Percentiles rank a stretch among this genome's conserved stretches.
phyloP scores from a whole-genome alignment of 1,139 yeast genomes.

The Meyerozyma carpophila region DNA sequence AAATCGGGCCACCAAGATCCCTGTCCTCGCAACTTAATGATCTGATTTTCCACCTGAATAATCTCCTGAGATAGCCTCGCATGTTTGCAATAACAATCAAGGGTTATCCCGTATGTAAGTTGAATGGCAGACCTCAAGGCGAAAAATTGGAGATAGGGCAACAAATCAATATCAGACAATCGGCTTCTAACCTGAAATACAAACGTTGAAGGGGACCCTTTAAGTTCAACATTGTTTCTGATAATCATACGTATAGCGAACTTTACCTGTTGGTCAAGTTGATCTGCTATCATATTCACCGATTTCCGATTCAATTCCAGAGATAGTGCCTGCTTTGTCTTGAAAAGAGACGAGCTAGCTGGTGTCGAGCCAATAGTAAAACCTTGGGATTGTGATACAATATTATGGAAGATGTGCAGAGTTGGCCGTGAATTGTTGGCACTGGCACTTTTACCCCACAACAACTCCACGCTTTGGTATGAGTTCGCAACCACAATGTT shows the following conservation, averaged over 20 bases:
- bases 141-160: conserved; percentile 44
- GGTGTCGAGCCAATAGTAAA: conserved; percentile 80
- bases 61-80: conserved; percentile 46
- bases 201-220: conserved; percentile 16
- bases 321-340: conserved; percentile 51
- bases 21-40: conserved; percentile 60
- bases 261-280: conserved; percentile 42
- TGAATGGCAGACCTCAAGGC: conserved; percentile 53
- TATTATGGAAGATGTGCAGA: conserved; percentile 60
- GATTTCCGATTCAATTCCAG: conserved; percentile 39
- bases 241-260: conserved; percentile 23
- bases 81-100: conserved; percentile 40
- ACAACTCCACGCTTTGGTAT: conserved; percentile 42
- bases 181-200: conserved; percentile 6
- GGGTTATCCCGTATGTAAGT: conserved; percentile 55
- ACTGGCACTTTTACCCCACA: conserved; percentile 51
- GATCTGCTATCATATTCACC: conserved; percentile 24
- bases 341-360: conserved; percentile 47
- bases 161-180: conserved; percentile 34
- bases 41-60: conserved; percentile 57
- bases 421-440: conserved; percentile 65
- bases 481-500: conserved; percentile 63
- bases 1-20: conserved; percentile 59
- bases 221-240: conserved; percentile 13
- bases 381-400: conserved; percentile 58